Percentiles rank a stretch among this genome's conserved stretches.
Conservation (phyloP, 495 filamentous ascomycete genomes). For the Daldinia caldariorum region DNA sequence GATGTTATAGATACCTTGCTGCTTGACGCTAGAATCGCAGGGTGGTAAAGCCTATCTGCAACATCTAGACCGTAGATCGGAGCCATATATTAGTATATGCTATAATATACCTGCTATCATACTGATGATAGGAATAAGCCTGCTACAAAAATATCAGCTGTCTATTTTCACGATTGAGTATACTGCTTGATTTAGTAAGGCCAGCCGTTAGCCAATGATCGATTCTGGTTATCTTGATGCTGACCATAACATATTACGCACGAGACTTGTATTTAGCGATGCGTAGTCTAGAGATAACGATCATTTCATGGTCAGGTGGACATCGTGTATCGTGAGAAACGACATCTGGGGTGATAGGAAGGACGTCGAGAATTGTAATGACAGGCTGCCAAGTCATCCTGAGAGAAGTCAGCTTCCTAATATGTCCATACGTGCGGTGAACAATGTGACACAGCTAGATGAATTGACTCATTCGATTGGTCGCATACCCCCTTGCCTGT, state of each 20-base stretch:
- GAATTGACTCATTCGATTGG: conserved; percentile 31
- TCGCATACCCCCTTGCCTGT: conserved; percentile 17
- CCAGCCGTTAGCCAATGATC: conserved; percentile 29
- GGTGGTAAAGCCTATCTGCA: conserved; percentile 31
- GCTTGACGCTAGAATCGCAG: conserved; percentile 39
- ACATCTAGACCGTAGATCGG: neutral
- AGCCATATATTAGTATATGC: neutral
- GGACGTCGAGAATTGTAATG: conserved; percentile 26
- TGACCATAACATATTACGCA: conserved; percentile 4
- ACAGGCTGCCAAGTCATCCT: conserved; percentile 40
- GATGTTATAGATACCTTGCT: conserved; percentile 41
- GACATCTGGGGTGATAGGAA: conserved; percentile 12
- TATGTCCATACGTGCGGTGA: conserved; percentile 33
- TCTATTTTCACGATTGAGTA: neutral
- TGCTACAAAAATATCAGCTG: neutral
- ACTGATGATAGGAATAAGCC: neutral
- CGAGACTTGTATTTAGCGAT: conserved; percentile 5
- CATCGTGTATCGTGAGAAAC: conserved; percentile 19
- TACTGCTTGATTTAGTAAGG: conserved; percentile 28
- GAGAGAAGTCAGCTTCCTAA: conserved; percentile 39
- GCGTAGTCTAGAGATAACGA: conserved; percentile 1
- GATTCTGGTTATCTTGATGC: neutral
- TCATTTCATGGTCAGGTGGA: conserved; percentile 15
- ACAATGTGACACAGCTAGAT: conserved; percentile 27
- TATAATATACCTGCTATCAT: neutral